phyloP scores from a whole-genome alignment of 805 yeast species.

The Candida nemodendra region DNA sequence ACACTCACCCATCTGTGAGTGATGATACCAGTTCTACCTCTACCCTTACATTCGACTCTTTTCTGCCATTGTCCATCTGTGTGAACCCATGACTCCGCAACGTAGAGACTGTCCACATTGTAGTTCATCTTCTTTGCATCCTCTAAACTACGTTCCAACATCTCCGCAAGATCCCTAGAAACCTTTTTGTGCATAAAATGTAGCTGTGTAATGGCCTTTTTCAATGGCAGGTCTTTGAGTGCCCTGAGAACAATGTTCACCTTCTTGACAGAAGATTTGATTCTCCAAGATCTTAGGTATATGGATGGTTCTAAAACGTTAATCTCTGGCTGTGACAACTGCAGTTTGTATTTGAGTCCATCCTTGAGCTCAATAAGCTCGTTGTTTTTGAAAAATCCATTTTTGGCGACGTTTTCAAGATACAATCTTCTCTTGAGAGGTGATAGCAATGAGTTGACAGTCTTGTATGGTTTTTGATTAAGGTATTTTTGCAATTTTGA shows the following conservation, averaged over 20 bases:
- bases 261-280: slow-evolving; percentile 87
- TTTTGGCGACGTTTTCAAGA: slow-evolving; percentile 52
- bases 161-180: slow-evolving; percentile 72
- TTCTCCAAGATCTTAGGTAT: slow-evolving; percentile 75
- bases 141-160: slow-evolving; percentile 68
- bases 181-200: slow-evolving; percentile 83
- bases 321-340: slow-evolving; percentile 62
- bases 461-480: slow-evolving; percentile 51
- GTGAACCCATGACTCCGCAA: slow-evolving; percentile 87
- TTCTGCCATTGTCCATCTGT: slow-evolving; percentile 76
- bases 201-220: slow-evolving; percentile 85
- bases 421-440: slow-evolving; percentile 73
- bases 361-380: slow-evolving; percentile 44
- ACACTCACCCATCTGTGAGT: slow-evolving; percentile 78
- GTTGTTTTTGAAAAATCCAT: slow-evolving; percentile 70
- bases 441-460: slow-evolving; percentile 55
- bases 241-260: slow-evolving; percentile 77
- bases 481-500: slow-evolving; percentile 46
- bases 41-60: slow-evolving; percentile 79
- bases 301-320: slow-evolving; percentile 84
- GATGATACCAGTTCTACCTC: slow-evolving; percentile 84
- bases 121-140: slow-evolving; percentile 64
- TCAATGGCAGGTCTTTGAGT: slow-evolving; percentile 66
- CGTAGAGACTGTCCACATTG: slow-evolving; percentile 59
- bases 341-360: slow-evolving; percentile 47